A percentile compares a stretch with the other conserved stretches of the same genome.
Conservation (phyloP, 2,329 filamentous ascomycete species). For the Apiospora phragmitis region DNA sequence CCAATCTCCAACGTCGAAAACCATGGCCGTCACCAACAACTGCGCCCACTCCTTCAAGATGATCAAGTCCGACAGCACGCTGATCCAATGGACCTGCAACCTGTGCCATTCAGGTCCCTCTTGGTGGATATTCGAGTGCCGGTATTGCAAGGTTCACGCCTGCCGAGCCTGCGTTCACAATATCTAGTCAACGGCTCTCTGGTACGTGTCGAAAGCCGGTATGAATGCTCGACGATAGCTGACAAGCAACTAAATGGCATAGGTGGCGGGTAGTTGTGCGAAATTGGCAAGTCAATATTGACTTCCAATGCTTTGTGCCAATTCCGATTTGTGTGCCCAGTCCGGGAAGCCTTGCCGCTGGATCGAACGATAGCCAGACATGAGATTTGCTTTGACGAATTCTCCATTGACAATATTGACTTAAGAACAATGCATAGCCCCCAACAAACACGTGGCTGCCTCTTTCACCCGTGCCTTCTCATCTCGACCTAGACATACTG, state of each 20-base stretch:
- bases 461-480: too few species aligned
- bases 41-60: constrained; percentile 65
- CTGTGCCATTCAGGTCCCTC: constrained; percentile 65
- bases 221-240: not conserved
- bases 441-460: not conserved
- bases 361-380: too few species aligned
- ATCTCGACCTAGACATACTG: not conserved
- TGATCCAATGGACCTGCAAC: constrained; percentile 67
- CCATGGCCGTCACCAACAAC: constrained; percentile 54
- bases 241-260: not conserved
- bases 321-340: not conserved
- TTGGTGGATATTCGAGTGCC: constrained; percentile 70
- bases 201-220: not conserved
- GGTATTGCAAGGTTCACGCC: constrained; percentile 66
- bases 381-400: not conserved
- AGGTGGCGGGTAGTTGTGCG: not conserved
- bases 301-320: not conserved
- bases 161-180: constrained; percentile 59
- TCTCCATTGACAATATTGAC: not conserved
- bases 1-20: constrained; percentile 17
- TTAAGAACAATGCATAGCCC: too few species aligned
- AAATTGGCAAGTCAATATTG: not conserved
- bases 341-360: too few species aligned
- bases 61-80: constrained; percentile 66
- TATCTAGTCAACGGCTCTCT: constrained; percentile 27